Base-by-base conservation (phyloP, 805 yeast species). In the Candida parachauliodes region DNA sequence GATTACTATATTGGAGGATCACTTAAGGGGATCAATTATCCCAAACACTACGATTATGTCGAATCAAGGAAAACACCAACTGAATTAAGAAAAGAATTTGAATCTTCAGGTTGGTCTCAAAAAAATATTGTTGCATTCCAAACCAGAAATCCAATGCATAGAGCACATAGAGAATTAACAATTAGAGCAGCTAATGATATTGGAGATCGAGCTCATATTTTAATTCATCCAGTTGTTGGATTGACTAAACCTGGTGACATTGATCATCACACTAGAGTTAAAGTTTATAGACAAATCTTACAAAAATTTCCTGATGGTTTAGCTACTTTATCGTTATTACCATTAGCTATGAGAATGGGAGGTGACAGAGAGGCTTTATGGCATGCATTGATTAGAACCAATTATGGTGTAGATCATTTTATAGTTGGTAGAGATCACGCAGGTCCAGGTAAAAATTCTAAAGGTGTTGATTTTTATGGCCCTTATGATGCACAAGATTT, bases 401-500 rank as follows among this genome's bases (percentile, higher is more conserved):
- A 89, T 69, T 88, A 82, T 59, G 98, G 98, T 57, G 96, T 95
- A 39, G 84, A 96, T 37, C 97, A 91, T 62, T 91, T 91, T 70
- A 89, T 89, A 55, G 96, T 89, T 34, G 98, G 98, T 44, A 83
- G 98, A 72, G 97, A 89, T 64, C 98, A 89, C 57, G 98, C 98
- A 37, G 97, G 97, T 43, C 97, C 98, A 15, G 98, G 97, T 46
- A 67, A 71, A 35, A 74, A 74, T 76, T 87, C 96, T 41, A 72
- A 82, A 57, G 97, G 97, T 45, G 88, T 77, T 37, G 96, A 91
- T 47, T 88, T 89, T 70, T 89, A 89, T 59, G 98, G 97, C 15
- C 96, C 98, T 10, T 91, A 89, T 59, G 98, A 89, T 59, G 97
- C 97, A 21, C 97, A 91, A 69, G 88, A 78, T 24, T 71, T 91